Evolutionary conservation across 306 rosid species (phyloP), one percentile per base, ranked within the genome.

Genomic region (Vachellia pachyceras): DNA sequence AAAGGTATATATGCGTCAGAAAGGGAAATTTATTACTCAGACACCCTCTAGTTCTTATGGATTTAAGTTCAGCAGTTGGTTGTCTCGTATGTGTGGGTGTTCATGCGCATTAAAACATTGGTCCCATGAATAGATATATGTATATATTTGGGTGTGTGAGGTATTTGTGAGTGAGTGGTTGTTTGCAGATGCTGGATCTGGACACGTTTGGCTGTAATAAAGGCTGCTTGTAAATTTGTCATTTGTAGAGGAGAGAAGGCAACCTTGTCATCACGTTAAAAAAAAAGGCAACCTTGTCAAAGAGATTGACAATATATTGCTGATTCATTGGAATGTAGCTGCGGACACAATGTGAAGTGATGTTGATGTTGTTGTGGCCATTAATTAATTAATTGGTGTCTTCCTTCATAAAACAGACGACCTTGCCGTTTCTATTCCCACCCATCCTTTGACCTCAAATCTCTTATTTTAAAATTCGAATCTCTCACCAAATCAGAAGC

Each of bases 1-100:
- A 79, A 41, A 17, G 22, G 44, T 6, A 39, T 39, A 39, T 73
- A 69, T 66, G 77, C 46, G 69, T 80, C 89, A 69, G 63, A 70
- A 25, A 69, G 22, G 17, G 36, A 25, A 58, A 58, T 55, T 75
- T 41, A 75, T 75, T 44, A 23, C 8, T 15, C 78, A 12, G 41
- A 8, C 36, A 10, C 73, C 29, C 41, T 47, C 73, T 13, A 8
- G 61, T 80, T 76, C 58, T 15, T 78, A 8, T 47, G 37, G 39
- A 1, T 73, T 81, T 76, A 41, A 41, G 52, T 68, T 41, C 12
- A 40, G 75, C 69, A 40, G 72, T 39, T 73, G 57, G 77, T 36
- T 22, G 25, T 77, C 41, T 55, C 58, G 1, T 36, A 37, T 4
- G 40, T 10, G 52, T 20, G 33, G 33, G 52, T 10, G 35, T 35